Evolutionary conservation across 2,329 filamentous ascomycete species (phyloP).

Genomic region (Aspergillus alliaceus): DNA sequence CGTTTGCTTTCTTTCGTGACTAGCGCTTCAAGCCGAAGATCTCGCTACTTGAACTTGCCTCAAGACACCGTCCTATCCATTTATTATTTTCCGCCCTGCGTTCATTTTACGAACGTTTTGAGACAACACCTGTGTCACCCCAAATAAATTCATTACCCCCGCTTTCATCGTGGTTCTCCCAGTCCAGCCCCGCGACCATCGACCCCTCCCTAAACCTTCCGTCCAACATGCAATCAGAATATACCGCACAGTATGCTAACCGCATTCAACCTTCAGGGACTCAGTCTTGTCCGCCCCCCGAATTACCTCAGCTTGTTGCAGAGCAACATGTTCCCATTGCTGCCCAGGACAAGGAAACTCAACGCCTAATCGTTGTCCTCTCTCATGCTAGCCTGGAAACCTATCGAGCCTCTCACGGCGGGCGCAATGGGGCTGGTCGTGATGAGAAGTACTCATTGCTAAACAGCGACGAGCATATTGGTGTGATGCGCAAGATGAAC

Average conservation of each 20-base stretch:
- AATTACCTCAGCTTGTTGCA: slow-evolving; percentile 86
- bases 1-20: neutral
- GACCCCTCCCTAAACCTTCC: slow-evolving; percentile 4
- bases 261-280: slow-evolving; percentile 61
- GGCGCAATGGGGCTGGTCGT: slow-evolving; percentile 61
- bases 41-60: neutral
- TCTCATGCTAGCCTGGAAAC: slow-evolving; percentile 98
- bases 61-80: neutral
- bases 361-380: slow-evolving; percentile 90
- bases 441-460: slow-evolving; percentile 97
- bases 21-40: neutral
- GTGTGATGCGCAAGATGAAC: slow-evolving; percentile 99
- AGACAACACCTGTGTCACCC: slow-evolving; percentile 1
- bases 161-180: neutral
- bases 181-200: neutral
- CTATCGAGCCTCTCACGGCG: slow-evolving; percentile 83
- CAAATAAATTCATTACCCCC: neutral
- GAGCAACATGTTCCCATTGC: slow-evolving; percentile 88
- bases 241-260: slow-evolving; percentile 28
- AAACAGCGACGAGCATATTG: slow-evolving; percentile 99
- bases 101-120: neutral
- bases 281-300: slow-evolving; percentile 89
- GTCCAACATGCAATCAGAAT: neutral
- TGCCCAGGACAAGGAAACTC: slow-evolving; percentile 82
- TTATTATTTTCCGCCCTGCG: neutral